Conservation (phyloP, 768 basidiomycete genomes). For the Cystobasidium onofrii region DNA sequence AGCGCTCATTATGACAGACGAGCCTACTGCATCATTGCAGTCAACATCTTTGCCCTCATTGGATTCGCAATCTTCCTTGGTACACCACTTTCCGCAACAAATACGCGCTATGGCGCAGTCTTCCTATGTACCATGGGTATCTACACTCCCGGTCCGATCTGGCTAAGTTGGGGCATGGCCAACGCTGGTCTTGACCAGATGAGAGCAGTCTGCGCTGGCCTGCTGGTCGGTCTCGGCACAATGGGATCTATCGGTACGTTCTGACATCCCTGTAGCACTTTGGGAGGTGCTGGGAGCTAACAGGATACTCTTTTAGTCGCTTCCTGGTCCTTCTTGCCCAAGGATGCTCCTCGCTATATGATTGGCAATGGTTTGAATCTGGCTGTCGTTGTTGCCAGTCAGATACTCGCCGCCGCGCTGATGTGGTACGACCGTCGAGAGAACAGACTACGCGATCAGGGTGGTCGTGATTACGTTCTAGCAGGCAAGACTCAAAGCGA, state of each 20-base stretch:
- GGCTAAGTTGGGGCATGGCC: slow-evolving; percentile 7
- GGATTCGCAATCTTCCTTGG: slow-evolving; percentile 28
- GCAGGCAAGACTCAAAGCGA: slow-evolving; percentile 39
- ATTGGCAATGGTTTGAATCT: slow-evolving; percentile 40
- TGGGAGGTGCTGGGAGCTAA: neutral
- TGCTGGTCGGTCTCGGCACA: slow-evolving; percentile 27
- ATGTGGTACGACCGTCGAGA: slow-evolving; percentile 40
- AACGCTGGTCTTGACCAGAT: slow-evolving; percentile 23
- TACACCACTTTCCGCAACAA: neutral
- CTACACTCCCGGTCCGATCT: slow-evolving; percentile 19
- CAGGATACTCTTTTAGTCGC: neutral
- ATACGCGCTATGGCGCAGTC: slow-evolving; percentile 25
- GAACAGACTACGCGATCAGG: slow-evolving; percentile 40
- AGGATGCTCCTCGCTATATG: slow-evolving; percentile 20
- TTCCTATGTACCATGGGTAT: slow-evolving; percentile 29
- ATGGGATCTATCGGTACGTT: slow-evolving; percentile 15
- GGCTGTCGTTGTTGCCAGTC: neutral
- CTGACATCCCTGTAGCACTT: neutral
- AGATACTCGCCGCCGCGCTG: slow-evolving; percentile 2
- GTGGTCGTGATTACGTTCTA: slow-evolving; percentile 40
- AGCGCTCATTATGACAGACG: slow-evolving; percentile 16
- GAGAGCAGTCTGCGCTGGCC: slow-evolving; percentile 22
- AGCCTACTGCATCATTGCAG: slow-evolving; percentile 15
- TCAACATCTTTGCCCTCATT: slow-evolving; percentile 18
- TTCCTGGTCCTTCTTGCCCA: slow-evolving; percentile 16